Evolutionary conservation across 371 early-diverging fungal species (phyloP).

Genomic region (Batkoa obscura): DNA sequence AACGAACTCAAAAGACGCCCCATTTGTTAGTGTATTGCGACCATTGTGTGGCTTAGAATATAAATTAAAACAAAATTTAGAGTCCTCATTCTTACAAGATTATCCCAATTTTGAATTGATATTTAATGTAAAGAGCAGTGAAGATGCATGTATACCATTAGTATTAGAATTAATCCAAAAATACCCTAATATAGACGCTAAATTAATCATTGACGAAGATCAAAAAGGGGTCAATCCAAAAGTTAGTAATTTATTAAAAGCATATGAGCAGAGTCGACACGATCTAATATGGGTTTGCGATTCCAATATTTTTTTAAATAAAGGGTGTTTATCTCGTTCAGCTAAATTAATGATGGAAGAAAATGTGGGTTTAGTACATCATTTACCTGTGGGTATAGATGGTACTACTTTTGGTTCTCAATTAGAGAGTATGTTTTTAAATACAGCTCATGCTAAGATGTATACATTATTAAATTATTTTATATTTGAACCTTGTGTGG

Average conservation of each 20-base stretch:
- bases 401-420: conserved; percentile 56
- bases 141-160: conserved; percentile 58
- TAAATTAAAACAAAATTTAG: conserved; percentile 55
- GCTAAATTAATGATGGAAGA: conserved; percentile 45
- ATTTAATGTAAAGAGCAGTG: conserved; percentile 55
- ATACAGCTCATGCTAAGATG: conserved; percentile 84
- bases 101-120: conserved; percentile 70
- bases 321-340: conserved; percentile 55
- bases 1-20: not conserved
- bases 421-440: conserved; percentile 68
- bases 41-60: conserved; percentile 81
- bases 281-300: conserved; percentile 90
- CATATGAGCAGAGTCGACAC: conserved; percentile 55
- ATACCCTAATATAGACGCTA: conserved; percentile 48
- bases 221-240: conserved; percentile 77
- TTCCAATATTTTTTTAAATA: conserved; percentile 62
- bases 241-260: conserved; percentile 76
- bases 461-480: conserved; percentile 76
- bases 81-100: conserved; percentile 56
- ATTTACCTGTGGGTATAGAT: conserved; percentile 58
- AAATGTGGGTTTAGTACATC: conserved; percentile 84
- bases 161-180: conserved; percentile 40
- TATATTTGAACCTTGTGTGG: conserved; percentile 68
- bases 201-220: conserved; percentile 46
- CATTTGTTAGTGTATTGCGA: conserved; percentile 33